Percentiles rank a stretch among this genome's conserved stretches.
Evolutionary conservation across 345 rosid species (phyloP).

Genomic region (Punica granatum): DNA sequence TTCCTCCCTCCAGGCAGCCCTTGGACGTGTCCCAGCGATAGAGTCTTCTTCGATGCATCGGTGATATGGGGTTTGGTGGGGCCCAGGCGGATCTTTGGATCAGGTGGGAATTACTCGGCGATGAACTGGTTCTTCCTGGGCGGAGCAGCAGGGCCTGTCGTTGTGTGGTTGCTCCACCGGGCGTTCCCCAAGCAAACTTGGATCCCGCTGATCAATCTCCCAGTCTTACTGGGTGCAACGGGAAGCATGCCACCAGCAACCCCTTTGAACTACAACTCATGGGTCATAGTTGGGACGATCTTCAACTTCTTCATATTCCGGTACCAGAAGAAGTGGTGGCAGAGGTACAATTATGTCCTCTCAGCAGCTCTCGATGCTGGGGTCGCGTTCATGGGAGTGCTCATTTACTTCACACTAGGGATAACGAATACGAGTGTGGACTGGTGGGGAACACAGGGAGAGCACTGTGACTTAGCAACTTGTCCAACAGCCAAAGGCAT

Average conservation of each 20-base stretch:
- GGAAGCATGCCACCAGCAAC: conserved; percentile 78
- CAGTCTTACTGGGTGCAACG: conserved; percentile 80
- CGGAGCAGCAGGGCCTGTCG: conserved; percentile 69
- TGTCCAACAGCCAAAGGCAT: neutral
- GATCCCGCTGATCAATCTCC: conserved; percentile 83
- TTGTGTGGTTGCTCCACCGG: conserved; percentile 67
- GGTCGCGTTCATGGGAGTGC: conserved; percentile 78
- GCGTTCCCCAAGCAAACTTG: conserved; percentile 67
- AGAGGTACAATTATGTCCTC: conserved; percentile 75
- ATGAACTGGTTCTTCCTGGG: conserved; percentile 89
- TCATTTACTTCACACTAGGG: conserved; percentile 56
- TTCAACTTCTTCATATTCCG: conserved; percentile 76
- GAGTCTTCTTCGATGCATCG: conserved; percentile 88
- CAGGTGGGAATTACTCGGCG: conserved; percentile 57
- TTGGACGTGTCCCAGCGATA: conserved; percentile 81
- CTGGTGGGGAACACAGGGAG: conserved; percentile 83
- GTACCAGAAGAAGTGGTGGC: conserved; percentile 77
- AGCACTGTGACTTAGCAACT: conserved; percentile 29
- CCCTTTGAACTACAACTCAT: conserved; percentile 62
- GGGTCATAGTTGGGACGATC: conserved; percentile 71
- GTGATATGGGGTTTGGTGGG: conserved; percentile 91
- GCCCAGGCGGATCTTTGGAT: conserved; percentile 68
- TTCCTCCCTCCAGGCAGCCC: conserved; percentile 66
- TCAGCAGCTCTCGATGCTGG: conserved; percentile 87
- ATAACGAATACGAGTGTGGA: conserved; percentile 38